phyloP scores from a whole-genome alignment of 305 asterid genomes.

The Fraxinus greggii region DNA sequence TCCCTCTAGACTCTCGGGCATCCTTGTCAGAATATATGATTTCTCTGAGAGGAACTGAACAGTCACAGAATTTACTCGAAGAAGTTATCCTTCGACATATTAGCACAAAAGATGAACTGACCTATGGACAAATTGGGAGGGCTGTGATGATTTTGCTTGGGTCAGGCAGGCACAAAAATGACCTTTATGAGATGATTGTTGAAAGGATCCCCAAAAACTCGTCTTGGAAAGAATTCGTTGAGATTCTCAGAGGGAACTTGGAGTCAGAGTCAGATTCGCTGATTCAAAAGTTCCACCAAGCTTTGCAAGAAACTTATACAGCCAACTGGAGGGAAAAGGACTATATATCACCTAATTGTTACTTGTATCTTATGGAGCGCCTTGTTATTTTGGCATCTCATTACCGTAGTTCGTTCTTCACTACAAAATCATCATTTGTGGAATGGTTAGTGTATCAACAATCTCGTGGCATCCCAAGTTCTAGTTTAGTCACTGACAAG shows the following conservation, averaged over 20 bases:
- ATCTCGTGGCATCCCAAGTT: slow-evolving; percentile 23
- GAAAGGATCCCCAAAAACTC: slow-evolving; percentile 2
- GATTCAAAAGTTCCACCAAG: slow-evolving; percentile 30
- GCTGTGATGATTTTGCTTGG: slow-evolving; percentile 49
- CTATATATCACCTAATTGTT: slow-evolving; percentile 57
- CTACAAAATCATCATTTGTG: slow-evolving; percentile 50
- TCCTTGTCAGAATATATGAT: slow-evolving; percentile 41
- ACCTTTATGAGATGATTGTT: slow-evolving; percentile 26
- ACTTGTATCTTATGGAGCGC: slow-evolving; percentile 57
- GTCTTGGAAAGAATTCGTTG: slow-evolving; percentile 42
- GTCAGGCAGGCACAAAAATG: slow-evolving; percentile 29
- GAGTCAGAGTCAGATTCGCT: slow-evolving; percentile 15
- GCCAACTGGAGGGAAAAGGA: slow-evolving; percentile 34
- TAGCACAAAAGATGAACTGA: slow-evolving; percentile 11
- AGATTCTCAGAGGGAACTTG: slow-evolving; percentile 8
- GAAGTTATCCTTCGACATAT: slow-evolving; percentile 29
- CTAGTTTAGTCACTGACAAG: slow-evolving; percentile 17
- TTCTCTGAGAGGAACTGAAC: slow-evolving; percentile 41
- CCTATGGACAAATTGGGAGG: slow-evolving; percentile 49
- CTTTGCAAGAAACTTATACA: slow-evolving; percentile 41
- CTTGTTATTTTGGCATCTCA: slow-evolving; percentile 44
- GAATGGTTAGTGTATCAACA: slow-evolving; percentile 44
- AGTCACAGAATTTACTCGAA: slow-evolving; percentile 40
- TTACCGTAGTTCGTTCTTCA: slow-evolving; percentile 31
- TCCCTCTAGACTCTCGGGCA: slow-evolving; percentile 43